Base-by-base conservation (phyloP, 257 asterid genomes). In the Cordia subcordata region DNA sequence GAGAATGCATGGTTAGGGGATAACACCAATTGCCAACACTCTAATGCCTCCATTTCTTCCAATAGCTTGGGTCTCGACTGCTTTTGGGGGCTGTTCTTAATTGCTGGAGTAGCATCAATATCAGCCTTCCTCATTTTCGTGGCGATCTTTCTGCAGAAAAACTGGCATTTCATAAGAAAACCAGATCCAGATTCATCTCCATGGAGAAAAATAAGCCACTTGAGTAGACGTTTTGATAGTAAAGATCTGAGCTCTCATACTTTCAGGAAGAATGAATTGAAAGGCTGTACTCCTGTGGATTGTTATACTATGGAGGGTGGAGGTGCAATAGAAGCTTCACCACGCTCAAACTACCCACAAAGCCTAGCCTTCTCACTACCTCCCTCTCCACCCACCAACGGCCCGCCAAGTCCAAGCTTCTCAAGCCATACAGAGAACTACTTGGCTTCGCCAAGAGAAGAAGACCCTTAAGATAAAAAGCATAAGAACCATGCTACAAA, bases 61-160 rank as follows among this genome's bases (percentile, higher is more conserved):
- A 66, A 63, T 4, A 82, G 80, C 61, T 81, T 80, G 8, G 81
- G 77, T 22, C 66, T 78, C 0, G 80, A 40, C 6, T 78, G 90
- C 61, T 82, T 82, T 42, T 82, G 79, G 85, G 94, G 82, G 10
- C 77, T 79, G 21, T 82, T 85, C 56, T 5, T 60, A 44, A 71
- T 78, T 0, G 78, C 69, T 1, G 81, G 63, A 45, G 37, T 63
- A 40, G 68, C 71, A 4, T 79, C 74, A 13, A 6, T 60, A 11
- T 9, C 56, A 17, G 68, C 75, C 4, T 38, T 78, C 12, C 38
- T 63, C 8, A 54, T 78, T 27, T 54, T 65, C 27, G 18, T 66
- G 16, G 33, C 54, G 4, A 50, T 46, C 46, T 79, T 84, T 73
- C 4, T 81, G 1, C 69, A 13, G n/a, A 69, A 81, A 13, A 58